phyloP scores from a whole-genome alignment of 495 filamentous ascomycete genomes.

The Hypoxylon lenormandii region DNA sequence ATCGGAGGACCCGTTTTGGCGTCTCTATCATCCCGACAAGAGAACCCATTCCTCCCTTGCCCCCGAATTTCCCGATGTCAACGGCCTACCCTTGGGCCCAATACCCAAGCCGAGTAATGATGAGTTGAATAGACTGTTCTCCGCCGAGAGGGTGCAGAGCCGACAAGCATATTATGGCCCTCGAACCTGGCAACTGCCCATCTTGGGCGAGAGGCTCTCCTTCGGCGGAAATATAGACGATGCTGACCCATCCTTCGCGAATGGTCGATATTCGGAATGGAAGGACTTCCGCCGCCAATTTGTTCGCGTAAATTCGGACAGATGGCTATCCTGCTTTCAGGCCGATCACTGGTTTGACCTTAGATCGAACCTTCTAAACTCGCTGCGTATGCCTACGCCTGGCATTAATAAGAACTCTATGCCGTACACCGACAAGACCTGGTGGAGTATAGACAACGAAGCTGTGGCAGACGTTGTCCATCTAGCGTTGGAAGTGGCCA shows the following conservation, averaged over 20 bases:
- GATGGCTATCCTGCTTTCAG: slow-evolving; percentile 18
- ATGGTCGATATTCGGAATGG: slow-evolving; percentile 5
- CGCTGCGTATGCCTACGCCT: slow-evolving; percentile 5
- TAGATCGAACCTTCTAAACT: slow-evolving; percentile 1
- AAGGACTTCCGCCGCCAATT: background rate
- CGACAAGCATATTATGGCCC: background rate
- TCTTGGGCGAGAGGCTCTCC: slow-evolving; percentile 4
- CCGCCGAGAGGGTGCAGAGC: slow-evolving; percentile 1
- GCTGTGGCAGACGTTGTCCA: background rate
- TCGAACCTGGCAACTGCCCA: background rate
- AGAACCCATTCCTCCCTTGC: slow-evolving; percentile 5
- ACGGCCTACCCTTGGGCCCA: background rate
- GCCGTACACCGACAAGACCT: slow-evolving; percentile 3
- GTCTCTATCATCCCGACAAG: background rate
- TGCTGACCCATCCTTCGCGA: background rate
- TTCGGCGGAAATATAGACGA: background rate
- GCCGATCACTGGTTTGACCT: slow-evolving; percentile 13
- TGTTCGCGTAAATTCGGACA: background rate
- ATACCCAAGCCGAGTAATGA: slow-evolving; percentile 6
- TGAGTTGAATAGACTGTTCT: slow-evolving; percentile 7
- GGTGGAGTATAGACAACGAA: slow-evolving; percentile 26
- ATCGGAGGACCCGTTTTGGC: background rate
- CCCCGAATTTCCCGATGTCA: background rate
- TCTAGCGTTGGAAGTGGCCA: slow-evolving; percentile 4
- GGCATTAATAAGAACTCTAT: background rate